phyloP scores from a whole-genome alignment of 768 basidiomycete genomes.

The Russula vinacea region DNA sequence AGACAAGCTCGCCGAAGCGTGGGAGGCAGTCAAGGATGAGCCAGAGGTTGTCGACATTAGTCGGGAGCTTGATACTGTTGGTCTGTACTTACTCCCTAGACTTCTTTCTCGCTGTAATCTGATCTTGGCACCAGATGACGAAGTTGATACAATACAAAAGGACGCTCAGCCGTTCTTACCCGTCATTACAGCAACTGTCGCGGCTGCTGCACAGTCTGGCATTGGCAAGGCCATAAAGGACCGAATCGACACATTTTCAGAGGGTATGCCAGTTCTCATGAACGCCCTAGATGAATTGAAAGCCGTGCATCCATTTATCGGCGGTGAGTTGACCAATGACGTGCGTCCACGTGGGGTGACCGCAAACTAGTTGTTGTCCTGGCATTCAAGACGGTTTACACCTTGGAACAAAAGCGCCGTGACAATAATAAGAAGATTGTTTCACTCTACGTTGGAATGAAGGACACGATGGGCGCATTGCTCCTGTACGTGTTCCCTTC shows the following conservation, averaged over 20 bases:
- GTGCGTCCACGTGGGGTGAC: neutral
- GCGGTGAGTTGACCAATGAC: constrained; percentile 25
- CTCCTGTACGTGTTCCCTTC: constrained; percentile 9
- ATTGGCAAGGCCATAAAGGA: constrained; percentile 23
- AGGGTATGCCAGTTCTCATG: constrained; percentile 34
- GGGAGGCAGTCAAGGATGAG: constrained; percentile 6
- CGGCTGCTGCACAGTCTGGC: constrained; percentile 5
- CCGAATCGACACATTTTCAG: constrained; percentile 31
- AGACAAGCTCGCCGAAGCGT: constrained; percentile 1
- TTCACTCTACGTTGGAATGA: constrained; percentile 49
- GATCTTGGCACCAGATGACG: too few species aligned
- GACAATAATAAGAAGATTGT: constrained; percentile 52
- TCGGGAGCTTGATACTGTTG: neutral
- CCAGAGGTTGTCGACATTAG: neutral
- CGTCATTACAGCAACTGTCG: constrained; percentile 2
- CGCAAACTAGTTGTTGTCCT: constrained; percentile 43
- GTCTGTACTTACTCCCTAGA: too few species aligned
- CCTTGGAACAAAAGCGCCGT: constrained; percentile 46
- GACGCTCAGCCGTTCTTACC: neutral
- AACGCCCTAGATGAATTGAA: constrained; percentile 35
- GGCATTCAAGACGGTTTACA: constrained; percentile 50
- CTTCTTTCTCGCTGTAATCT: too few species aligned
- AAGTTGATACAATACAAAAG: neutral
- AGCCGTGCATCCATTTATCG: constrained; percentile 34
- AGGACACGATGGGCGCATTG: constrained; percentile 43